Conservation (phyloP, 2,329 filamentous ascomycete genomes). For the Penicillium griseofulvum region DNA sequence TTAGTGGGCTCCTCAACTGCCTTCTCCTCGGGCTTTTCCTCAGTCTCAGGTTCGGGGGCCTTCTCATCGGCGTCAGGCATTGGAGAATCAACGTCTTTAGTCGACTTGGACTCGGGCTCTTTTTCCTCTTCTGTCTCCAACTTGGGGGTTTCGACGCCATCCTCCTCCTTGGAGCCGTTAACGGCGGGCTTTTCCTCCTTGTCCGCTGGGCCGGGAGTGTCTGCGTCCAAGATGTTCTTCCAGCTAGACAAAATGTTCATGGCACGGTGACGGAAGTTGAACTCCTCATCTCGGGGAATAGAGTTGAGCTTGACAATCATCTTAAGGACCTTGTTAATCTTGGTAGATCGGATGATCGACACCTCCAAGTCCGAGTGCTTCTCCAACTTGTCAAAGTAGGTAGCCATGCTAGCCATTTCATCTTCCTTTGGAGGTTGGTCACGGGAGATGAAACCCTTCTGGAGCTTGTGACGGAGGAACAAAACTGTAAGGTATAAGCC, state of each 20-base stretch:
- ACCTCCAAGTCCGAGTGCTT: slow-evolving; percentile 77
- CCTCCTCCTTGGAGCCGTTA: slow-evolving; percentile 44
- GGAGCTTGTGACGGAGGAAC: slow-evolving; percentile 89
- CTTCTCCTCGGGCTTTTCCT: slow-evolving; percentile 25
- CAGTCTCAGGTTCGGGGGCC: slow-evolving; percentile 29
- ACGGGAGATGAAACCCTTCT: slow-evolving; percentile 85
- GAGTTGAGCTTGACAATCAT: slow-evolving; percentile 82
- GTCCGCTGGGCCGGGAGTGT: slow-evolving; percentile 45
- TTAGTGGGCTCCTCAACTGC: slow-evolving; percentile 27
- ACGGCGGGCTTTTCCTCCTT: slow-evolving; percentile 47
- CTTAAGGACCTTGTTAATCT: slow-evolving; percentile 98
- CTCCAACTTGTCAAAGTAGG: slow-evolving; percentile 68
- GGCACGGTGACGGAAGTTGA: slow-evolving; percentile 82
- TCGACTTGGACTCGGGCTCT: slow-evolving; percentile 31
- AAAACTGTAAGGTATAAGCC: slow-evolving; percentile 58
- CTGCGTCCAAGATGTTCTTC: slow-evolving; percentile 74
- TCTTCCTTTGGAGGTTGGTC: slow-evolving; percentile 83
- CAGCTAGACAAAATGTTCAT: slow-evolving; percentile 78
- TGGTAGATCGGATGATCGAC: slow-evolving; percentile 82
- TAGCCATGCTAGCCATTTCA: slow-evolving; percentile 48
- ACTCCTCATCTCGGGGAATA: slow-evolving; percentile 87
- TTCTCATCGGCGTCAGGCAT: slow-evolving; percentile 41
- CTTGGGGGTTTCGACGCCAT: slow-evolving; percentile 31
- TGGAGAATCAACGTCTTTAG: slow-evolving; percentile 38
- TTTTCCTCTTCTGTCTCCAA: slow-evolving; percentile 35